These are phyloP conservation scores for Peronospora tabacina DNA, from an alignment of 352 stramenopile genomes.

Conservation along the genomic window DNA sequence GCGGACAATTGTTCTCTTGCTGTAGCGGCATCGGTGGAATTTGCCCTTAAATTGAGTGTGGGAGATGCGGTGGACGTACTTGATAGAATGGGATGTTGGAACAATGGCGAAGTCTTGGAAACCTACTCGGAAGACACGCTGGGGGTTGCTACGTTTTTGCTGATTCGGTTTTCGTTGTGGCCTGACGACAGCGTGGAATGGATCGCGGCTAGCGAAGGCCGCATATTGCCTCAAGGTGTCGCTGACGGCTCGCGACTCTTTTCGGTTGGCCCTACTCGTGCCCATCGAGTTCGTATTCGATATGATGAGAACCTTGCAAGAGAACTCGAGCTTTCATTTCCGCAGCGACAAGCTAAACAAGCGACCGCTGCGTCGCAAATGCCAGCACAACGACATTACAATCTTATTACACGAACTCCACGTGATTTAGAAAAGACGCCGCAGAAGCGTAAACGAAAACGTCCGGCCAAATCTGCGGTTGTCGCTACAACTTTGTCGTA, in stretches of 20 bases:
- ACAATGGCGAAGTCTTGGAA: conserved; percentile 68
- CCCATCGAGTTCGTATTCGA: conserved; percentile 34
- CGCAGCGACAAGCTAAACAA: conserved; percentile 33
- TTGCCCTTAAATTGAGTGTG: conserved; percentile 40
- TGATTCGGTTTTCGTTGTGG: conserved; percentile 60
- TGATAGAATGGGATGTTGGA: conserved; percentile 73
- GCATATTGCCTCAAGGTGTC: conserved; percentile 63
- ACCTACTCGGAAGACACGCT: conserved; percentile 34
- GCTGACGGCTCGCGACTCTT: conserved; percentile 41
- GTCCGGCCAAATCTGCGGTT: conserved; percentile 18
- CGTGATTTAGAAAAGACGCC: conserved; percentile 23
- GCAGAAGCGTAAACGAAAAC: conserved; percentile 36
- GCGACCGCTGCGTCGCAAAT: conserved; percentile 18
- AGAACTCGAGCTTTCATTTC: conserved; percentile 46
- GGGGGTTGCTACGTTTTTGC: conserved; percentile 45
- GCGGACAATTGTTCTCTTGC: conserved; percentile 31
- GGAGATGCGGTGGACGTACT: conserved; percentile 75
- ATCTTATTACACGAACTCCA: conserved; percentile 8
- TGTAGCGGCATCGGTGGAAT: conserved; percentile 63
- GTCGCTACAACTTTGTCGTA: conserved; percentile 11
- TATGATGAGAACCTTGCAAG: conserved; percentile 46
- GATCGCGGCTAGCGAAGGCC: conserved; percentile 57
- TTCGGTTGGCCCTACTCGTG: conserved; percentile 32
- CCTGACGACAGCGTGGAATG: conserved; percentile 55
- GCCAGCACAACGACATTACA: conserved; percentile 9